Base-by-base conservation (phyloP, 768 basidiomycete species). In the Aureoboletus auriporus region DNA sequence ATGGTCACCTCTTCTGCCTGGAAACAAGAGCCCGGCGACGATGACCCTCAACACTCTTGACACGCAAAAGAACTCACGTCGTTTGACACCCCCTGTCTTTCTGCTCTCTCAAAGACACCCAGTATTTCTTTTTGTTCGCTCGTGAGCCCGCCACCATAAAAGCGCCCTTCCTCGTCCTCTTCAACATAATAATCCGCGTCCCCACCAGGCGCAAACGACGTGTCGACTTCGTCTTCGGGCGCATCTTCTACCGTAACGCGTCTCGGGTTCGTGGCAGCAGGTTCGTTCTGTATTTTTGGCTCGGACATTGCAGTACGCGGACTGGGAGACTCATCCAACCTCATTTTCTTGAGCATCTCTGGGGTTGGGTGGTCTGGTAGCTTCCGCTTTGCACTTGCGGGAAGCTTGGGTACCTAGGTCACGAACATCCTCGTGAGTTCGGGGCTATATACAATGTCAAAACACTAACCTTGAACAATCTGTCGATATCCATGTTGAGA, bases 71-170 rank as follows among this genome's bases (percentile, higher is more conserved):
- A 42, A 74, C 84, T 61, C 68, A 90, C 91, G 51, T 86, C 84
- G 45, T 85, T 84, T 37, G 78, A 75, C 14, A 71, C 75, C 16
- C 77, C 83, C 36, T 83, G 81, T 8, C 76, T 79, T 39, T 75
- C 81, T 6, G 83, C 78, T 43, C 71, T 76, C 57, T 98, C 95
- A 64, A 99, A 95, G 50, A 99, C 94, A 55, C 89, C 92, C 49
- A 99, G 63, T 34, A 99, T 98, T 48, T 93, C 85, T 64, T 97
- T 94, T 71, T 99, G 96, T 63, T 93, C 87, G 34, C 75, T 78
- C 2, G 92, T 94, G 52, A 99, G 71, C 2, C 96, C 96, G 1
- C 94, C 93, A 34, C 96, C 96, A 60, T 85, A 95, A 69, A 95
- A 94, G 10, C 93, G 76, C 1, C 91, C 93, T 57, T 93, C 92